Evolutionary conservation across 768 basidiomycete species (phyloP), one percentile per base, ranked within the genome.

Genomic region (Russula earlei): DNA sequence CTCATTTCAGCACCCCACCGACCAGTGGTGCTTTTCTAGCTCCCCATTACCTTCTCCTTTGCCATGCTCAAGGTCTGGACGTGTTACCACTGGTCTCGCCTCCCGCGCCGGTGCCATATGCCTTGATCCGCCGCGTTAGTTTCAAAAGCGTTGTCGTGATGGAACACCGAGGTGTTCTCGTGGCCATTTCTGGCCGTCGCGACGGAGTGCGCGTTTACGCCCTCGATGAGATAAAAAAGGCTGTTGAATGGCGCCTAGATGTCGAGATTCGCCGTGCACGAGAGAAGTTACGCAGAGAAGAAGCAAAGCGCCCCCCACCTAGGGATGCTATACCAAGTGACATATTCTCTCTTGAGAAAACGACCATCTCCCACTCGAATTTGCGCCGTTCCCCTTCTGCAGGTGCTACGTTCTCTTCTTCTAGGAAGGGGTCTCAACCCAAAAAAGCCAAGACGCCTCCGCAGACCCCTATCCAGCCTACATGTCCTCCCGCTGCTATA

Each of bases 121-220:
- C 90, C 10, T 76, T 92, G 25, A 83, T 92, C 22, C 81, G 90
- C 20, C 78, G 88, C 52, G 87, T 90, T 49, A 77, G 78, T 34
- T 92, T 92, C 70, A 91, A 90, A 66, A 82, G 79, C 54, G 84
- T 92, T n/a, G 86, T 92, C 0, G 85, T 92, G 14, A 92, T 92
- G 90, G 90, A 92, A 63, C 87, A 91, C 64, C 84, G 90, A 29
- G 90, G 89, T 7, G 88, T 92, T 0, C 72, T 92, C n/a, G 90
- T 92, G 9, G 89, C 90, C 12, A 90, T 92, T 59, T 91, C 91
- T 15, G 90, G 90, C 9, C 74, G 90, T 59, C 73, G 90, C 62
- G 88, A 91, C 60, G 89, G 90, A 3, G 89, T 92, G 42, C 79
- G 90, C 34, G 90, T 92, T 17, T 92, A 92, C 67, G 90, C 90